phyloP scores from a whole-genome alignment of 192 early-diverging fungal species.

The Podila epigama region DNA sequence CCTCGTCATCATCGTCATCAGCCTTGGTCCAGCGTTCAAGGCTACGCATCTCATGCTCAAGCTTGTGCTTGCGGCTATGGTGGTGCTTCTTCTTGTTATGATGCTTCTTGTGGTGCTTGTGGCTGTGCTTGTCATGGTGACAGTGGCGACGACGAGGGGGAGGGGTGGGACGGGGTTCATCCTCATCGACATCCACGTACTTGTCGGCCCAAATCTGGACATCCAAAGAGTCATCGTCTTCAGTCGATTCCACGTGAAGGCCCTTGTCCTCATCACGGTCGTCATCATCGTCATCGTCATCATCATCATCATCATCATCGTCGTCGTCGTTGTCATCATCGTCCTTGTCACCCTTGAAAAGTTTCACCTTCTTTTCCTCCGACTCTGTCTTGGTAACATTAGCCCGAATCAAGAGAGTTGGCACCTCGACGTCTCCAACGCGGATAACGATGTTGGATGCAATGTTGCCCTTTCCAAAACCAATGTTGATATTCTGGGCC shows the following conservation, averaged over 20 bases:
- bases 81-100: slow-evolving; percentile 7
- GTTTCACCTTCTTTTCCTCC: too few relatives aligned
- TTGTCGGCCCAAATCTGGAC: slow-evolving; percentile 32
- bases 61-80: neutral
- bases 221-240: slow-evolving; percentile 7
- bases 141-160: slow-evolving; percentile 5
- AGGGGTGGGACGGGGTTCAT: neutral
- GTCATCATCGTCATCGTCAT: slow-evolving; percentile 3
- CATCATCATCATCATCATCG: slow-evolving; percentile 9
- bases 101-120: slow-evolving; percentile 25
- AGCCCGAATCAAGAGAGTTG: slow-evolving; percentile 18
- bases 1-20: neutral
- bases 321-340: slow-evolving; percentile 18
- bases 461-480: slow-evolving; percentile 33
- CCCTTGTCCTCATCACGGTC: slow-evolving; percentile 6
- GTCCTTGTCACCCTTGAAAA: neutral
- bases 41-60: neutral
- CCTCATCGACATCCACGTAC: slow-evolving; percentile 2
- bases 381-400: slow-evolving; percentile 37
- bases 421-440: slow-evolving; percentile 5
- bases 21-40: neutral
- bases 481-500: neutral
- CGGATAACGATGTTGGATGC: slow-evolving; percentile 12
- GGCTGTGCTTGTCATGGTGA: slow-evolving; percentile 10
- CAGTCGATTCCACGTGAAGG: slow-evolving; percentile 14